A percentile compares a stretch with the other conserved stretches of the same genome.
Conservation (phyloP, 1,284 basidiomycete species). For the Cryptococcus amylolentus region DNA sequence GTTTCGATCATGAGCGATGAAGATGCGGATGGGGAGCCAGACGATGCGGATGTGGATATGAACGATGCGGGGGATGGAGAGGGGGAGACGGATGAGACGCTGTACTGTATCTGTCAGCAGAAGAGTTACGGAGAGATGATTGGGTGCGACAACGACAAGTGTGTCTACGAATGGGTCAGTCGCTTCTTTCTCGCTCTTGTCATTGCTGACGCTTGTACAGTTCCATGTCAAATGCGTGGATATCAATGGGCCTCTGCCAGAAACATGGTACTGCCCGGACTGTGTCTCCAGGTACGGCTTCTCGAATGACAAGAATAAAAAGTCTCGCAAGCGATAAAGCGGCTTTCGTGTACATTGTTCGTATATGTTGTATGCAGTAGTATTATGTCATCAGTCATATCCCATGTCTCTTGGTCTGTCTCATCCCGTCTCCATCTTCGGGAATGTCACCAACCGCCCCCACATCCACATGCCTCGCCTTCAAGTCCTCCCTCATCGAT, state of each 20-base stretch:
- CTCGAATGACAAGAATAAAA: slow-evolving; percentile 33
- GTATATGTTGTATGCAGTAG: too few species aligned
- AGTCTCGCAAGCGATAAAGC: not conserved
- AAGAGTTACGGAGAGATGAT: slow-evolving; percentile 87
- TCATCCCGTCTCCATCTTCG: not conserved
- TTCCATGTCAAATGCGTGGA: slow-evolving; percentile 82
- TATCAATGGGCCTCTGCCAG: slow-evolving; percentile 64
- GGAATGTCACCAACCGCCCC: not conserved
- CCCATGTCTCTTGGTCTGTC: not conserved
- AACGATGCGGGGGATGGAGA: slow-evolving; percentile 22
- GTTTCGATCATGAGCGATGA: slow-evolving; percentile 8
- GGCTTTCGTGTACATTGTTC: too few species aligned
- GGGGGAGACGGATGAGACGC: slow-evolving; percentile 51
- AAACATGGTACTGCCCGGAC: slow-evolving; percentile 76
- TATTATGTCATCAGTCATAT: not conserved
- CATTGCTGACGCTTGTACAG: slow-evolving; percentile 49
- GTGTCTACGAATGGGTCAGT: slow-evolving; percentile 91
- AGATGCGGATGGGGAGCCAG: slow-evolving; percentile 20
- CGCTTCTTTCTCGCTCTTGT: not conserved
- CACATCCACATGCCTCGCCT: slow-evolving; percentile 9
- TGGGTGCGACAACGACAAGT: slow-evolving; percentile 85
- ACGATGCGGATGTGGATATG: slow-evolving; percentile 28
- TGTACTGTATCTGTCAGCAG: slow-evolving; percentile 84
- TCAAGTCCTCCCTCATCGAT: slow-evolving; percentile 26
- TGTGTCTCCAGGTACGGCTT: slow-evolving; percentile 36